A percentile compares a stretch with the other conserved stretches of the same genome.
Conservation (phyloP, 768 basidiomycete species). For the Tricholoma hemisulphureum region DNA sequence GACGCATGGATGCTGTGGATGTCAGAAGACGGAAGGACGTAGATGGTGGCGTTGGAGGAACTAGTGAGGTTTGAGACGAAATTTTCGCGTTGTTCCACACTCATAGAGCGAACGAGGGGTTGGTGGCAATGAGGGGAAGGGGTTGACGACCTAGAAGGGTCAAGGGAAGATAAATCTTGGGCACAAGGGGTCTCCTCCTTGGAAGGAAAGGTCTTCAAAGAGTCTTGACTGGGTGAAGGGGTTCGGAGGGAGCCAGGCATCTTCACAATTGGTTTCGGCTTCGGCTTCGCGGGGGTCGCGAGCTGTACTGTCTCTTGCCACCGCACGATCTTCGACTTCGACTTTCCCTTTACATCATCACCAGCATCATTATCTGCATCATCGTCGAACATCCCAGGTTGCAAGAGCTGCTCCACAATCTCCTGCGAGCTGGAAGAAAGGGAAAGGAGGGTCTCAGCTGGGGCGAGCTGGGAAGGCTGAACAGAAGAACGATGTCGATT, state of each 20-base stretch:
- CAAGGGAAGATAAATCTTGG: not conserved
- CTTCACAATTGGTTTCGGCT: constrained; percentile 17
- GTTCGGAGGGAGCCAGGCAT: constrained; percentile 61
- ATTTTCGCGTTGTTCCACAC: constrained; percentile 46
- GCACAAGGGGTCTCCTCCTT: constrained; percentile 13
- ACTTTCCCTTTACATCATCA: constrained; percentile 23
- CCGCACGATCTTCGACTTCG: constrained; percentile 32
- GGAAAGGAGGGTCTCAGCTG: constrained; percentile 47
- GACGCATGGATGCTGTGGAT: constrained; percentile 38
- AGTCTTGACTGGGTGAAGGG: constrained; percentile 44
- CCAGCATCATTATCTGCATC: constrained; percentile 28
- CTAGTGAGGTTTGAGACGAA: constrained; percentile 48
- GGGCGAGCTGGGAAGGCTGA: constrained; percentile 23
- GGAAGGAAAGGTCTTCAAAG: constrained; percentile 1
- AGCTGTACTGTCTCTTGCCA: constrained; percentile 32
- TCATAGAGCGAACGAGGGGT: constrained; percentile 49
- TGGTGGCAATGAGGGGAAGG: constrained; percentile 8
- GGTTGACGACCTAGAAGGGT: constrained; percentile 7
- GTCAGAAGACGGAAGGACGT: constrained; percentile 46
- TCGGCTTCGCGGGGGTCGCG: constrained; percentile 22
- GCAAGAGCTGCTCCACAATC: constrained; percentile 44
- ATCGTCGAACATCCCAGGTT: constrained; percentile 42
- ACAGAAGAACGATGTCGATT: constrained; percentile 31
- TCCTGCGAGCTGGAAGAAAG: constrained; percentile 47
- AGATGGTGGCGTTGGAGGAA: constrained; percentile 47